Percentiles rank a stretch among this genome's conserved stretches.
These are phyloP conservation scores for Myriangium duriaei DNA, from an alignment of 2,329 filamentous ascomycete genomes.

Conservation along the genomic window DNA sequence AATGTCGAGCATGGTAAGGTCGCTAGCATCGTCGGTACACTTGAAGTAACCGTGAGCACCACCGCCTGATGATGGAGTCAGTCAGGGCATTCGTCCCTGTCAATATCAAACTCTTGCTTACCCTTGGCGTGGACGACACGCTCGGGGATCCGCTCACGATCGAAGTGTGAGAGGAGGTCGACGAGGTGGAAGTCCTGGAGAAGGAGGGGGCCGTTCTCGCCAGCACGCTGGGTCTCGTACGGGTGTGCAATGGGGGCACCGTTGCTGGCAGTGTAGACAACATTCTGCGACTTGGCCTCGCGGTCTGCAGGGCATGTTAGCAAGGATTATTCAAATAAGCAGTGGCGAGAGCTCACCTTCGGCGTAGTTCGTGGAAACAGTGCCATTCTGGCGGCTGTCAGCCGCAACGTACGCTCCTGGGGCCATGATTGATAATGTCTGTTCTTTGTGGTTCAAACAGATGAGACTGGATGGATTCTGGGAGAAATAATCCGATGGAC, in stretches of 20 bases:
- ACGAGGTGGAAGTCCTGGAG: conserved; percentile 41
- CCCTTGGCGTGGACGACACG: conserved; percentile 40
- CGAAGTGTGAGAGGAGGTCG: conserved; percentile 38
- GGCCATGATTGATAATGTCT: neutral
- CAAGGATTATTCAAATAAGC: too few relatives aligned
- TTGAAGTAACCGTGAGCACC: conserved; percentile 38
- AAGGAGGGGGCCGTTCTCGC: conserved; percentile 46
- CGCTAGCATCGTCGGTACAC: conserved; percentile 34
- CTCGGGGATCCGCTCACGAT: conserved; percentile 39
- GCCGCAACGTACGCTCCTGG: conserved; percentile 11
- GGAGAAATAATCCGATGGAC: too few relatives aligned
- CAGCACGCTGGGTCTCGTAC: conserved; percentile 44
- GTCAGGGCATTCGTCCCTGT: too few relatives aligned
- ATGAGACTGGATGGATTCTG: neutral
- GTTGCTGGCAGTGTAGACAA: conserved; percentile 45
- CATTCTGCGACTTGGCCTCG: conserved; percentile 30
- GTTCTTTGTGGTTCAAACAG: neutral
- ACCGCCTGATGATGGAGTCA: conserved; percentile 17
- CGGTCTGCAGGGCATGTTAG: too few relatives aligned
- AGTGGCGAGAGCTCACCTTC: too few relatives aligned
- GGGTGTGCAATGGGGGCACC: conserved; percentile 40
- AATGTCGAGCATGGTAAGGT: conserved; percentile 33
- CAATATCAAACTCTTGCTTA: neutral
- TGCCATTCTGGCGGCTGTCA: conserved; percentile 23
- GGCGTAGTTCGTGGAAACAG: conserved; percentile 29